Base-by-base conservation (phyloP, 2,329 filamentous ascomycete species). In the Colletotrichum sublineola region DNA sequence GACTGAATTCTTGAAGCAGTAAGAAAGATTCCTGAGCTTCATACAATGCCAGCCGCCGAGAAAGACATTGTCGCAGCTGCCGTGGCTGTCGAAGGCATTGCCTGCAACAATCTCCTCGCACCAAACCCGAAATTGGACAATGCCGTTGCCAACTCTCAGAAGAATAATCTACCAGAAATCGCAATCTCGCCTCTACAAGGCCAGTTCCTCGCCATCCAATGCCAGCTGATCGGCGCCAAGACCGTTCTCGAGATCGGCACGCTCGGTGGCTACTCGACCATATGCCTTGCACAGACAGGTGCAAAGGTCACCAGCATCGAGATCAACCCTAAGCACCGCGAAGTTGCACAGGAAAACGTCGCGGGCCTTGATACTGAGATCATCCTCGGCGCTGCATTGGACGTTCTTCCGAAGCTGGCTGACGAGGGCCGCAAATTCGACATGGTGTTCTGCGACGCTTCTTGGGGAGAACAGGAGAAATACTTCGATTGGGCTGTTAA, bases 201-300 rank as follows among this genome's bases (percentile, higher is more conserved):
- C 40, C 81, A 82, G 67, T 81, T 80, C 58, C 77, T 86, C 11
- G 78, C 82, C 14, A 75, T 86, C 18, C 83, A 84, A 56, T 79
- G 79, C 63, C 79, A 79, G 57, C 73, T 82, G 44, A 78, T 80
- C 1, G 74, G 77, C 31, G 81, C 80, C 48, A 81, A 81, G 65
- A 75, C 78, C 5, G 80, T 86, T 2, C 84, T 90, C 46, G 88
- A 90, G 76, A 80, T 90, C 60, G 88, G 88, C 33, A 89, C 86
- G 0, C 77, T 90, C 36, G 87, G 87, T 15, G 88, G 84, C 9
- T 90, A 88, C 77, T 84, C 83, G 1, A 83, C 85, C 18, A 86
- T 89, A 66, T 89, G 85, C 82, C 81, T 90, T 61, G 87, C 86
- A 3, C 78, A 76, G 65, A 70, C 79, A 3, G 80, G 79, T 44